Percentiles rank a stretch among this genome's conserved stretches.
phyloP scores from a whole-genome alignment of 495 filamentous ascomycete genomes.

The Trichoderma gamsii region DNA sequence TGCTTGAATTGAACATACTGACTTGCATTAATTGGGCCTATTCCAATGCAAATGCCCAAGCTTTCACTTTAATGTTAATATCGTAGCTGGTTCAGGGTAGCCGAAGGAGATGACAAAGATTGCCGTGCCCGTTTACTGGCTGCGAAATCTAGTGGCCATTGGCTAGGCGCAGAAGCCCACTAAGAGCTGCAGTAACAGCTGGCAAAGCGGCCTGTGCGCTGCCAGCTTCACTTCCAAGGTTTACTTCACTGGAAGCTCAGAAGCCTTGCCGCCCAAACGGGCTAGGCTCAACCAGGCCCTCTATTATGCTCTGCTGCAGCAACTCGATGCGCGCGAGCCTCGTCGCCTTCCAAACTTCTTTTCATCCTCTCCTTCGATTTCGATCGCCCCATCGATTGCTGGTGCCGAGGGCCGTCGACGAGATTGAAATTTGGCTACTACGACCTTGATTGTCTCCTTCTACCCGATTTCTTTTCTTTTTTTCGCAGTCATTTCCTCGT shows the following conservation, averaged over 20 bases:
- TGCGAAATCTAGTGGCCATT: background rate
- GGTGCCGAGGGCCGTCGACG: background rate
- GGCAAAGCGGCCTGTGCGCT: conserved; percentile 5
- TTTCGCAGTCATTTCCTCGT: background rate
- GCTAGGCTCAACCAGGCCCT: background rate
- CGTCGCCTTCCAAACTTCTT: background rate
- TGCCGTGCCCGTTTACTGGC: background rate
- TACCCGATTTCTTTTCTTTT: background rate
- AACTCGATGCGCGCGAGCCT: background rate
- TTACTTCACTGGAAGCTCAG: background rate
- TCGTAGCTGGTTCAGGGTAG: background rate
- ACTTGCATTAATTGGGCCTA: too few relatives aligned
- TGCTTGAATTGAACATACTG: too few relatives aligned
- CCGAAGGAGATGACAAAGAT: too few relatives aligned
- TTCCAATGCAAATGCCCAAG: too few relatives aligned
- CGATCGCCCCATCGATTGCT: background rate
- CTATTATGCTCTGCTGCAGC: background rate
- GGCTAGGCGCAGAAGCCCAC: background rate
- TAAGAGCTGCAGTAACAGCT: background rate
- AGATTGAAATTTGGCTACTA: background rate
- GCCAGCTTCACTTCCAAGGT: background rate
- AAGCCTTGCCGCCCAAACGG: conserved; percentile 10
- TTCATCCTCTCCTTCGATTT: background rate
- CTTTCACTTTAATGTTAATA: too few relatives aligned
- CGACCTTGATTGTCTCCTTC: background rate